Conservation (phyloP, 2,329 filamentous ascomycete genomes). For the Pleurostoma richardsiae region DNA sequence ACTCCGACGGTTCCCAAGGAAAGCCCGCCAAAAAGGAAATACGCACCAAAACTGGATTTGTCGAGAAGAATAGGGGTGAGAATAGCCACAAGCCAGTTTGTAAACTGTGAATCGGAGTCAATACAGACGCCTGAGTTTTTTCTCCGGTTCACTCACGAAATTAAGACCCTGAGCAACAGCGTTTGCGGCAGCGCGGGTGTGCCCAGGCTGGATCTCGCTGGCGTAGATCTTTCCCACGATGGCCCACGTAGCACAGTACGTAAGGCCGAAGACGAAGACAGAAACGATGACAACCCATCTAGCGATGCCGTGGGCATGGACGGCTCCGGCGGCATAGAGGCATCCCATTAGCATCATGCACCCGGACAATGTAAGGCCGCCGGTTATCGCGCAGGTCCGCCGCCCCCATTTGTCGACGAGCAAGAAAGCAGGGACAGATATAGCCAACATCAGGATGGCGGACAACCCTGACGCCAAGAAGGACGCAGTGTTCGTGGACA, state of each 20-base stretch:
- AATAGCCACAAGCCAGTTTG: constrained; percentile 38
- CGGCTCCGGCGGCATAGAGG: constrained; percentile 41
- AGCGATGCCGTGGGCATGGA: constrained; percentile 31
- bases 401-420: constrained; percentile 54
- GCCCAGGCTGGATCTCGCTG: constrained; percentile 51
- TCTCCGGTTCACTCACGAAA: constrained; percentile 12
- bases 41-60: constrained; percentile 34
- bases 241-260: constrained; percentile 45
- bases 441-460: constrained; percentile 51
- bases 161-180: constrained; percentile 37
- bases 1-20: constrained; percentile 30
- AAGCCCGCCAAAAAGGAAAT: constrained; percentile 39
- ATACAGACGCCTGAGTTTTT: background rate
- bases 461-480: constrained; percentile 60
- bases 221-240: constrained; percentile 52
- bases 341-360: constrained; percentile 49
- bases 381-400: constrained; percentile 46
- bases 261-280: constrained; percentile 43
- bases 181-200: constrained; percentile 49
- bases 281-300: constrained; percentile 45
- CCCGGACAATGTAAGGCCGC: constrained; percentile 42
- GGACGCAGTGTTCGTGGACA: constrained; percentile 45
- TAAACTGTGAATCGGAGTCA: constrained; percentile 14
- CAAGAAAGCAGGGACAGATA: constrained; percentile 51
- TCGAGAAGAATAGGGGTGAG: constrained; percentile 35